Evolutionary conservation across 2,329 filamentous ascomycete species (phyloP).

Genomic region (Arthrinium phaeospermum): DNA sequence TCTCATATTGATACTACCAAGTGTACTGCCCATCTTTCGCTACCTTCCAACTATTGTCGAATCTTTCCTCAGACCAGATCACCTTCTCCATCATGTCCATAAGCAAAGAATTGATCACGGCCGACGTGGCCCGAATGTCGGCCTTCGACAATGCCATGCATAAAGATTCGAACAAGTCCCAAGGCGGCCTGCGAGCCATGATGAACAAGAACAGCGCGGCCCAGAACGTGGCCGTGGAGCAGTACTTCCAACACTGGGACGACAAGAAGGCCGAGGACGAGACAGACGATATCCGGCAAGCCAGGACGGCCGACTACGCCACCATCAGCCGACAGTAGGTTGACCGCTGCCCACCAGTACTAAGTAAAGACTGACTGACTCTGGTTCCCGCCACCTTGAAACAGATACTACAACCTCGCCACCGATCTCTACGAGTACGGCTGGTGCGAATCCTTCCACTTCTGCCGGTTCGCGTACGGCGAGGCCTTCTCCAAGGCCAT

Average conservation of each 20-base stretch:
- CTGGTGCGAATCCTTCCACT: constrained; percentile 79
- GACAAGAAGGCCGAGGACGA: constrained; percentile 69
- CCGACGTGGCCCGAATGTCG: constrained; percentile 21
- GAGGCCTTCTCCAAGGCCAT: constrained; percentile 76
- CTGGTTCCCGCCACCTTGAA: constrained; percentile 7
- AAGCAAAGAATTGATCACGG: constrained; percentile 20
- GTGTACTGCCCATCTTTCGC: not conserved
- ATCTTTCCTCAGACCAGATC: not conserved
- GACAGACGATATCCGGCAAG: constrained; percentile 64
- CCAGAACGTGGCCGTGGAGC: constrained; percentile 71
- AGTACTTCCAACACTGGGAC: constrained; percentile 84
- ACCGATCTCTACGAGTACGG: constrained; percentile 79
- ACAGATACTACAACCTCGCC: constrained; percentile 74
- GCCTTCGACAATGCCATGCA: constrained; percentile 69
- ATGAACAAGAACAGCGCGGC: constrained; percentile 69
- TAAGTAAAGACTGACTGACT: not conserved
- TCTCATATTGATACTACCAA: not conserved
- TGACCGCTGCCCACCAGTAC: too few species aligned
- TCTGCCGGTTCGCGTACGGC: constrained; percentile 74
- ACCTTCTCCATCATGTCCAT: constrained; percentile 8
- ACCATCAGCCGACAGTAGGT: constrained; percentile 73
- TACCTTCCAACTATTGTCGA: not conserved
- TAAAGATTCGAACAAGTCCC: constrained; percentile 60
- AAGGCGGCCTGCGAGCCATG: constrained; percentile 67
- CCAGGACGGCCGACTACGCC: constrained; percentile 71